These are phyloP conservation scores for Staphylotrichum longicolle DNA, from an alignment of 495 filamentous ascomycete species.

Conservation along the genomic window DNA sequence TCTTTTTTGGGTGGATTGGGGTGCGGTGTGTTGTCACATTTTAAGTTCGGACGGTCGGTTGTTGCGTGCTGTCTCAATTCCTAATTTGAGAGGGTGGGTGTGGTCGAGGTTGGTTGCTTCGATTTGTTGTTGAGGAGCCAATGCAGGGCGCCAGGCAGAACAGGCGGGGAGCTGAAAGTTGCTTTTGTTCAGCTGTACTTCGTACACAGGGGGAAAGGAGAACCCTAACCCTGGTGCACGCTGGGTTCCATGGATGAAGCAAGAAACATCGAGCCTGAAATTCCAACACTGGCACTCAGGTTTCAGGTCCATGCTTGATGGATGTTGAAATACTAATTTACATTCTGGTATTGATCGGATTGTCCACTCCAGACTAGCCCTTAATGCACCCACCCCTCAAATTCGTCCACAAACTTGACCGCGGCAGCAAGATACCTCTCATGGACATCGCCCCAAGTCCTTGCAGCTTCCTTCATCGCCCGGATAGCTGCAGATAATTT, in stretches of 20 bases:
- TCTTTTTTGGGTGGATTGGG: conserved; percentile 18
- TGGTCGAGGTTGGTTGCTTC: not conserved
- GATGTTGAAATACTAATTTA: no score
- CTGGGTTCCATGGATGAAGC: no score
- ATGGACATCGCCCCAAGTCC: conserved; percentile 82
- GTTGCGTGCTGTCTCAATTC: conserved; percentile 1
- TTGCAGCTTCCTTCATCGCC: conserved; percentile 68
- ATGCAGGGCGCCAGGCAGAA: conserved; percentile 1
- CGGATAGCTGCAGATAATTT: conserved; percentile 53
- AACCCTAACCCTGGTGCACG: not conserved
- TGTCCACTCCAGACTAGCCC: not conserved
- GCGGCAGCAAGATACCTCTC: conserved; percentile 75
- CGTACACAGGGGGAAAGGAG: not conserved
- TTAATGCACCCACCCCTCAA: conserved; percentile 61
- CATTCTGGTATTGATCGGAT: not conserved
- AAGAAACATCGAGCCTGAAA: no score
- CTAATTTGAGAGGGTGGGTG: not conserved
- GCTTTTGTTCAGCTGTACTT: conserved; percentile 1
- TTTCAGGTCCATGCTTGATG: no score
- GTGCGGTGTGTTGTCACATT: not conserved
- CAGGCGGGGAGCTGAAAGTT: conserved; percentile 8
- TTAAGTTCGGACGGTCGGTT: not conserved
- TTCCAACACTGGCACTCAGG: no score
- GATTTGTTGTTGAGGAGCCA: not conserved
- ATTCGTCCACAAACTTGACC: conserved; percentile 74